Evolutionary conservation across 2,329 filamentous ascomycete genomes (phyloP).

Genomic region (Cladosporium sp.): DNA sequence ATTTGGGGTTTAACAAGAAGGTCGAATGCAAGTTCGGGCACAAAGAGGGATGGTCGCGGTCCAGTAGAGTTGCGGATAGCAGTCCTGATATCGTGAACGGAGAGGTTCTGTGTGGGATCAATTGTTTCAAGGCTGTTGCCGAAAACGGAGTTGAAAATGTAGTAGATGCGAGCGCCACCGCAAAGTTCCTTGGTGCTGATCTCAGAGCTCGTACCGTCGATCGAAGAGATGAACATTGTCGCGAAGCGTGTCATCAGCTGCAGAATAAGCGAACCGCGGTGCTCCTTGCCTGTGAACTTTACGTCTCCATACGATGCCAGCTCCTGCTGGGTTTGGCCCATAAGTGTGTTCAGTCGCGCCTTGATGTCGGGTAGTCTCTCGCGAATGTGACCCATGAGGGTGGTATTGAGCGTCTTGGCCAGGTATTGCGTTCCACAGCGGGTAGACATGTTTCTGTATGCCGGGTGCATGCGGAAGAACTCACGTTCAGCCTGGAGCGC

Average conservation of each 20-base stretch:
- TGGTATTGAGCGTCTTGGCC: constrained; percentile 90
- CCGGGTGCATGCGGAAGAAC: constrained; percentile 95
- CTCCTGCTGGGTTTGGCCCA: constrained; percentile 99
- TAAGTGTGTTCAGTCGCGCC: constrained; percentile 90
- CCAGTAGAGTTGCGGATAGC: constrained; percentile 98
- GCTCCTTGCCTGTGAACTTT: constrained; percentile 95
- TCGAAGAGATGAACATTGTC: constrained; percentile 95
- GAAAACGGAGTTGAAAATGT: constrained; percentile 98
- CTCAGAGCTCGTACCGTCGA: constrained; percentile 96
- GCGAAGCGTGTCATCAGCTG: constrained; percentile 98
- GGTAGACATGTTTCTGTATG: constrained; percentile 91
- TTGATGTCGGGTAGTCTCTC: constrained; percentile 97
- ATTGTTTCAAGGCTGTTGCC: constrained; percentile 94
- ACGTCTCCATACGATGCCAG: constrained; percentile 96
- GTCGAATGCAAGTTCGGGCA: constrained; percentile 96
- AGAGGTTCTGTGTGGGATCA: constrained; percentile 91
- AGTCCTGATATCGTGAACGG: constrained; percentile 89
- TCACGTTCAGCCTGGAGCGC: constrained; percentile 85
- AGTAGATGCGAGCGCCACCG: constrained; percentile 91
- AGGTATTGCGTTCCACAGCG: constrained; percentile 91
- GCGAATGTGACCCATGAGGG: constrained; percentile 92
- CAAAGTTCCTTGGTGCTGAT: constrained; percentile 98
- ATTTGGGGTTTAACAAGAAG: constrained; percentile 97
- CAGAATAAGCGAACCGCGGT: constrained; percentile 87
- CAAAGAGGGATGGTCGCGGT: constrained; percentile 89